These are phyloP conservation scores for Colletotrichum lentis DNA, from an alignment of 2,329 filamentous ascomycete species.

Conservation along the genomic window DNA sequence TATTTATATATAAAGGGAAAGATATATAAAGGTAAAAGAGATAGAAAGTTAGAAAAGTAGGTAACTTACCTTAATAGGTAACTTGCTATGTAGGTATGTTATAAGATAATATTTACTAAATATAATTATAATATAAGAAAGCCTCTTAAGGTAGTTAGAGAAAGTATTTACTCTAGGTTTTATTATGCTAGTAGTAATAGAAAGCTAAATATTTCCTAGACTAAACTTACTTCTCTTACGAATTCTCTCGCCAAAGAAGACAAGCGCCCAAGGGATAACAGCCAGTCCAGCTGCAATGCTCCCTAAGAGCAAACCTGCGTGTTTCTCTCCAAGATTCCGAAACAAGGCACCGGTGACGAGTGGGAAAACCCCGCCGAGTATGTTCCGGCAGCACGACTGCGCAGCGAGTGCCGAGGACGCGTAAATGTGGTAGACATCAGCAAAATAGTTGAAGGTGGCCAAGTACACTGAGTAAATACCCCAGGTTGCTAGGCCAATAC, in stretches of 20 bases:
- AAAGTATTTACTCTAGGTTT: too few relatives aligned
- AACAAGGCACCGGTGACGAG: constrained; percentile 80
- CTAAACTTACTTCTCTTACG: constrained; percentile 77
- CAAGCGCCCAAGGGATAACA: constrained; percentile 85
- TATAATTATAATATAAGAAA: too few relatives aligned
- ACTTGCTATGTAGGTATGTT: too few relatives aligned
- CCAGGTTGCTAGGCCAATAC: constrained; percentile 78
- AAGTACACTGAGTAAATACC: constrained; percentile 89
- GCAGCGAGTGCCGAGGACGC: constrained; percentile 87
- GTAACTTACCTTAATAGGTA: too few relatives aligned
- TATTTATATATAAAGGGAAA: too few relatives aligned
- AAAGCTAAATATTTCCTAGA: too few relatives aligned
- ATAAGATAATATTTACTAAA: too few relatives aligned
- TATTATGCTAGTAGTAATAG: too few relatives aligned
- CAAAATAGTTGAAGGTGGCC: constrained; percentile 91
- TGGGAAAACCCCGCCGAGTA: constrained; percentile 83
- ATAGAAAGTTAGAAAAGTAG: too few relatives aligned
- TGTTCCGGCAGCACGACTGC: constrained; percentile 85
- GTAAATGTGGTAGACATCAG: constrained; percentile 85
- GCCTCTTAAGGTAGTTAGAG: too few relatives aligned
- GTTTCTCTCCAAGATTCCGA: constrained; percentile 71
- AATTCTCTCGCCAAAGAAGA: constrained; percentile 80
- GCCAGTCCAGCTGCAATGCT: constrained; percentile 74
- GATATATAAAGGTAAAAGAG: too few relatives aligned
- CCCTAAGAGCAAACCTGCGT: constrained; percentile 78